These are phyloP conservation scores for Wickerhamiella nectarea DNA, from an alignment of 805 yeast genomes.

Conservation along the genomic window DNA sequence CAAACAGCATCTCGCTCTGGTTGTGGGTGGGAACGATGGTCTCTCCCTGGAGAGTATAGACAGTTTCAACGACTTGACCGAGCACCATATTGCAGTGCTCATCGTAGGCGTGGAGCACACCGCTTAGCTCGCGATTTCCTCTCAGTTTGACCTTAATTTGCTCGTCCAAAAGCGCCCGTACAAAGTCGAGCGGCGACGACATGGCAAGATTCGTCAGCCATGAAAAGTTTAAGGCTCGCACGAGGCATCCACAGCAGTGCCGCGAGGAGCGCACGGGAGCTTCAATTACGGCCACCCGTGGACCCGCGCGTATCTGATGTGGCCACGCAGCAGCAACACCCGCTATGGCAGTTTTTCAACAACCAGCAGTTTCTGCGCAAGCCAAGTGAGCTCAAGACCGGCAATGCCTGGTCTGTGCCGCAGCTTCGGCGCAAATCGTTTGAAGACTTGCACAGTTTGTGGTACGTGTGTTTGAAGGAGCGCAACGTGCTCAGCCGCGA, in stretches of 20 bases:
- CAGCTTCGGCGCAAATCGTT: conserved; percentile 85
- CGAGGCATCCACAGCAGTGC: conserved; percentile 15
- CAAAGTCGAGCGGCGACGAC: conserved; percentile 79
- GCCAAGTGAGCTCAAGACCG: conserved; percentile 32
- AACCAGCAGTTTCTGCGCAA: conserved; percentile 49
- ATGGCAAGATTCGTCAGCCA: conserved; percentile 10
- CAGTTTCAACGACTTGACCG: conserved; percentile 81
- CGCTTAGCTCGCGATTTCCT: conserved; percentile 86
- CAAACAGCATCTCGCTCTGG: conserved; percentile 73
- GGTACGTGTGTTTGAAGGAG: conserved; percentile 80
- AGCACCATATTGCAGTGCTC: conserved; percentile 93
- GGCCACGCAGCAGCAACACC: conserved; percentile 69
- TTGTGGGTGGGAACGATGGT: conserved; percentile 37
- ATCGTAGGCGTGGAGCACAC: conserved; percentile 86
- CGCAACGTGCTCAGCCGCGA: conserved; percentile 71
- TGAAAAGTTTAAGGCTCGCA: neutral
- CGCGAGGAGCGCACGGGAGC: conserved; percentile 31
- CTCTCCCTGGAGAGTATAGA: conserved; percentile 42
- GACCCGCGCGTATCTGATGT: conserved; percentile 68
- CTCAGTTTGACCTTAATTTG: conserved; percentile 74
- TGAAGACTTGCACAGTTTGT: conserved; percentile 78
- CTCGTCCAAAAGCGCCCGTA: conserved; percentile 78
- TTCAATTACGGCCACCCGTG: conserved; percentile 65
- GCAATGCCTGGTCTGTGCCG: conserved; percentile 75
- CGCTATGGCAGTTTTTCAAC: conserved; percentile 83